Base-by-base conservation (phyloP, 148 eudicot species). In the Chenopodium album region DNA sequence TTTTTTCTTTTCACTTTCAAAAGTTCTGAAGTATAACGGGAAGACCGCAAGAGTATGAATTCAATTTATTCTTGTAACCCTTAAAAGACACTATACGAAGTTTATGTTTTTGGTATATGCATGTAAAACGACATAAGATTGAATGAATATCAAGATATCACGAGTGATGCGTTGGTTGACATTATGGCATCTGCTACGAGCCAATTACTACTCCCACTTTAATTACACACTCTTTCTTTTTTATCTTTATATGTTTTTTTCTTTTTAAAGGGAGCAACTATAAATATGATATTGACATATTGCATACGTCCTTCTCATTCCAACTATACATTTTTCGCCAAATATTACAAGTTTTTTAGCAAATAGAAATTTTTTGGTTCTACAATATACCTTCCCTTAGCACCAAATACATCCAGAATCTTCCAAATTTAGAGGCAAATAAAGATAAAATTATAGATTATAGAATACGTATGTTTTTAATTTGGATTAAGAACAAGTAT, bases 161-260 rank as follows among this genome's bases (percentile, higher is more conserved):
- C 77, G 63, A 63, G 60, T 7, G 60, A 74, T 23, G 77, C 59
- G 63, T 74, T 73, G 26, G 59, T 73, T 50, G 62, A 26, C 77
- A 74, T 74, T 73, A 73, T 46, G 31, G 41, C 22, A 7, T 37
- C 52, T 41, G n/a, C 74, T 0, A 69, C 31, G 71, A 67, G 14
- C 71, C 71, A 67, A 11, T 56, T 14, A 56, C 62, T 56, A 16
- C 62, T 56, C 20, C 22, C 62, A 56, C 62, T 56, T 56, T 17
- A 56, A 56, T 17, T 56, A 1, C 22, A 12, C 60, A 1, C 4
- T 14, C 3, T 52, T 52, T 14, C 14, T 54, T 16, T 17, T 50
- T 12, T 50, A 16, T 50, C 16, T 50, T 50, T 50, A 11, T 12
- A 50, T 41, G 7, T 5, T 5, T 50, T 3, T 50, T 50, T 50